Percentiles rank a stretch among this genome's conserved stretches.
Conservation (phyloP, 2,329 filamentous ascomycete species). For the Aspergillus sp. region DNA sequence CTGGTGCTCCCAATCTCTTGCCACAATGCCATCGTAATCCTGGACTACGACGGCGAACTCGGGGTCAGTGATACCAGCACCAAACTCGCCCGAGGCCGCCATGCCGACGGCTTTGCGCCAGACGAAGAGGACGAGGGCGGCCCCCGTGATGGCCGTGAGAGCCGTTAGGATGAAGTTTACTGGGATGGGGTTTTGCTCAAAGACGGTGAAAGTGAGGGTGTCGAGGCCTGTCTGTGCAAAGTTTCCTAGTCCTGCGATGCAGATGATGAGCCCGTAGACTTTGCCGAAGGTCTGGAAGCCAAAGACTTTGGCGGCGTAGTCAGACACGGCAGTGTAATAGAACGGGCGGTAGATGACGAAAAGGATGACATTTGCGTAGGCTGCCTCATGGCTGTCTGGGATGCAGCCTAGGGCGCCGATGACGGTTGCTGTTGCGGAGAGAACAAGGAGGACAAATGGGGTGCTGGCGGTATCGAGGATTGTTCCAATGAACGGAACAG, state of each 20-base stretch:
- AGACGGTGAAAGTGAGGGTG: conserved; percentile 71
- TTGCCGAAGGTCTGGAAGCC: conserved; percentile 89
- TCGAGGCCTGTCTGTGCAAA: conserved; percentile 81
- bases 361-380: conserved; percentile 72
- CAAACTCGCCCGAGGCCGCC: background rate
- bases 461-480: conserved; percentile 77
- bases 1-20: conserved; percentile 19
- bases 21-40: conserved; percentile 10
- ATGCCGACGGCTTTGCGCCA: conserved; percentile 46
- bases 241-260: conserved; percentile 78
- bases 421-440: conserved; percentile 69
- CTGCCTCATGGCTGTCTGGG: conserved; percentile 65
- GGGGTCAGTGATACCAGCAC: background rate
- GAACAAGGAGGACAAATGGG: conserved; percentile 64
- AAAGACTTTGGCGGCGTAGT: conserved; percentile 89
- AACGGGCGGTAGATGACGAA: conserved; percentile 85
- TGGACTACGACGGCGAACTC: background rate
- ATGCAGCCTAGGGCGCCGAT: conserved; percentile 78
- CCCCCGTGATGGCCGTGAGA: conserved; percentile 63
- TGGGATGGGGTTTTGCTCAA: conserved; percentile 70
- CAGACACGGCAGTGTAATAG: conserved; percentile 85
- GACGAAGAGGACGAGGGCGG: conserved; percentile 67
- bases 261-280: conserved; percentile 91
- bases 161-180: conserved; percentile 70
- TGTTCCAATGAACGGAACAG: conserved; percentile 80